Evolutionary conservation across 1,139 yeast species (phyloP).

Genomic region (Taphrina wiesneri): DNA sequence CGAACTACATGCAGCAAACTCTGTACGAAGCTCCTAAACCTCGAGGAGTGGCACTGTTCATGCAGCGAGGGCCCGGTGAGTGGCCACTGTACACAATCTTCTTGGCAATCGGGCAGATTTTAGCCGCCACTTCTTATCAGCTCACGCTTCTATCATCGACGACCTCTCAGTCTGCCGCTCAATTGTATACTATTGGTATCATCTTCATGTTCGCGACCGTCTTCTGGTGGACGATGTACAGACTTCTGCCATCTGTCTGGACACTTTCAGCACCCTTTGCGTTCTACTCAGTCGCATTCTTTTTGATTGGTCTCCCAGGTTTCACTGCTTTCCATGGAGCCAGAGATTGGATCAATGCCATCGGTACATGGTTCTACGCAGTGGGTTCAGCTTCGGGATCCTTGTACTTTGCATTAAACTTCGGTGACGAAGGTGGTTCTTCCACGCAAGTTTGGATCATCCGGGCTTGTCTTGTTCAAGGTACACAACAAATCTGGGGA

Average conservation of each 20-base stretch:
- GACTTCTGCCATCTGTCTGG: conserved; percentile 29
- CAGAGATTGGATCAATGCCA: conserved; percentile 30
- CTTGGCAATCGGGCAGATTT: conserved; percentile 36
- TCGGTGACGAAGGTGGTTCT: conserved; percentile 37
- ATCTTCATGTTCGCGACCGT: conserved; percentile 33
- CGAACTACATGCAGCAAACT: conserved; percentile 17
- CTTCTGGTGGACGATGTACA: conserved; percentile 35
- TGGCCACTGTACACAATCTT: conserved; percentile 36
- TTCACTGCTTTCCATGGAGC: conserved; percentile 26
- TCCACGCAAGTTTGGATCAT: conserved; percentile 33
- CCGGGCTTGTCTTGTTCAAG: conserved; percentile 36
- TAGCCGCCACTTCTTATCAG: conserved; percentile 37
- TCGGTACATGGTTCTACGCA: conserved; percentile 35
- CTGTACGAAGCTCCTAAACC: conserved; percentile 22
- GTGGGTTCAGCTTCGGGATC: conserved; percentile 36
- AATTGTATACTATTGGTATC: conserved; percentile 32
- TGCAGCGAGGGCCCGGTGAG: conserved; percentile 34
- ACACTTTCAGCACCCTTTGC: conserved; percentile 34
- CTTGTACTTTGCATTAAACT: conserved; percentile 35
- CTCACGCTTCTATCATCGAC: conserved; percentile 35
- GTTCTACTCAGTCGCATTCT: conserved; percentile 35
- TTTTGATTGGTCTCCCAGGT: conserved; percentile 35
- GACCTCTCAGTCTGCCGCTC: conserved; percentile 31
- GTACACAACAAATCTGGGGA: conserved; percentile 36
- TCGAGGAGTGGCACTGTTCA: conserved; percentile 17